Base-by-base conservation (phyloP, 2,329 filamentous ascomycete genomes). In the Bipolaris bicolor region DNA sequence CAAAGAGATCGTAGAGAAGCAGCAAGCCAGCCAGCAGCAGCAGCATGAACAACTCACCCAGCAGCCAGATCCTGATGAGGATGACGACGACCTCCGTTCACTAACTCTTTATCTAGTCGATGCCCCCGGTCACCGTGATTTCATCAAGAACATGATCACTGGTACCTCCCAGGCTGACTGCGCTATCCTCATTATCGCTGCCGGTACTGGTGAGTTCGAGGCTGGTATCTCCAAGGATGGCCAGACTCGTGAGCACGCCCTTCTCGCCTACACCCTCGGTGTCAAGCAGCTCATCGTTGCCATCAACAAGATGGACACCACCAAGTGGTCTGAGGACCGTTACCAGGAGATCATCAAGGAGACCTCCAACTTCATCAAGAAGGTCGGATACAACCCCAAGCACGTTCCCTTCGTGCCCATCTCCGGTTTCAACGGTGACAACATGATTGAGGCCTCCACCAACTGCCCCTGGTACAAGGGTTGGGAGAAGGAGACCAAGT, bases 61-160 rank as follows among this genome's bases (percentile, higher is more conserved):
- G 33, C 33, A 36, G 15, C 5, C 16, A 18, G 10, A 7, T 26
- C 1, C 26, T 9, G 4, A 1, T 9, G 5, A 16, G 41, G 31
- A 46, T 39, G 33, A 37, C 15, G 33, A 49, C 9, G 24, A 26
- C 9, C 7, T 40, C 40, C 39, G 18, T 3, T 11, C 39, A 51
- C 55, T 57, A 11, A 53, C 52, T 40, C 6, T 45, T 64, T 70
- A 73, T 60, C 70, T 29, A 52, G 33, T 50, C 50, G 72, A 99
- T 80, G 95, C 95, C 82, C 95, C 95, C 79, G 95, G 95, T 85
- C 95, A 99, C 86, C 94, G 95, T 95, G 95, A 99, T 81, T 99
- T 98, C 89, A 98, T 99, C 92, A 99, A 99, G 94, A 99, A 98
- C 93, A 99, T 99, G 95, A 99, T 99, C 84, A 98, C 95, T 90